A percentile compares a stretch with the other conserved stretches of the same genome.
Evolutionary conservation across 345 rosid genomes (phyloP).

Genomic region (Eucalyptus cloeziana): DNA sequence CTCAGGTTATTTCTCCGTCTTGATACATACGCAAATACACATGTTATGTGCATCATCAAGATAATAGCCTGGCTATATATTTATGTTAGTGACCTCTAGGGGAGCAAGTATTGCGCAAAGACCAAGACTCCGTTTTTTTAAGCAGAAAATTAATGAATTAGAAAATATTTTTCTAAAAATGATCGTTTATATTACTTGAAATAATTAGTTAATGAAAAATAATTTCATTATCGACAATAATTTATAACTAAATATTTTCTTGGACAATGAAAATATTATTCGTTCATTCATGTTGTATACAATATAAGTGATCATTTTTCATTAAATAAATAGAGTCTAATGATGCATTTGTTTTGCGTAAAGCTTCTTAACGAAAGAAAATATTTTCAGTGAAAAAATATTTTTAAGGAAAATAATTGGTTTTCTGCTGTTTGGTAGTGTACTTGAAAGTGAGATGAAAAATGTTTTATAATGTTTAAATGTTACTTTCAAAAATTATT

Average conservation of each 20-base stretch:
- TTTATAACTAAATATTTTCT: no score
- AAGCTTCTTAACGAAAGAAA: background rate
- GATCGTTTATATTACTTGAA: background rate
- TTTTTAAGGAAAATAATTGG: no score
- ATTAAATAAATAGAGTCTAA: no score
- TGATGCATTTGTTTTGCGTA: background rate
- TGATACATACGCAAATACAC: background rate
- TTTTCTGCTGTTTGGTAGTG: background rate
- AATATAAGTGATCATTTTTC: background rate
- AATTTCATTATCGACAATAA: no score
- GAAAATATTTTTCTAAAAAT: no score
- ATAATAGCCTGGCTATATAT: background rate
- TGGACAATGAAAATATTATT: background rate
- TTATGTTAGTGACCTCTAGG: background rate
- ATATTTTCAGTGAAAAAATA: background rate
- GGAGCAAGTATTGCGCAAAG: background rate
- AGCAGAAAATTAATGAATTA: no score
- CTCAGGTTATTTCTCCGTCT: constrained; percentile 5
- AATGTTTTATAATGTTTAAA: no score
- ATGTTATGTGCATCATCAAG: background rate
- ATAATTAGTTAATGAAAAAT: no score
- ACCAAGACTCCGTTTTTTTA: background rate
- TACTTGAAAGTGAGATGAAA: background rate
- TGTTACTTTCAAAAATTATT: no score
- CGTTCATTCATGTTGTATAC: background rate